phyloP scores from a whole-genome alignment of 1,139 yeast species.

The Casaregolazyma lundiana region DNA sequence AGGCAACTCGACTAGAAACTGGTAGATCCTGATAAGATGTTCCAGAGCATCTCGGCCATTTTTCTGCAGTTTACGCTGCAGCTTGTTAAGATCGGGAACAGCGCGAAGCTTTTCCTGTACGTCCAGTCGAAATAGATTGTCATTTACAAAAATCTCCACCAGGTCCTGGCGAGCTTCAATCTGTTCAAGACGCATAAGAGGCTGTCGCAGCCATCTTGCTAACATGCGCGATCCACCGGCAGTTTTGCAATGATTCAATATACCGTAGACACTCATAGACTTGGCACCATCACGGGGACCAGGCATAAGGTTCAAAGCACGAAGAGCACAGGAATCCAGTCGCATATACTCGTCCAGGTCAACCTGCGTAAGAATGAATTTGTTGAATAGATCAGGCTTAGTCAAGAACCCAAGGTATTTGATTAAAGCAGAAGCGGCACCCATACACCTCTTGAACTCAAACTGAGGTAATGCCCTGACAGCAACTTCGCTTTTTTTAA shows the following conservation, averaged over 20 bases:
- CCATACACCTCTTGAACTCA: slow-evolving; percentile 40
- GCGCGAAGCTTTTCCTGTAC: slow-evolving; percentile 63
- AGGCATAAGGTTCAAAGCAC: slow-evolving; percentile 84
- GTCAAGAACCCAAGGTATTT: slow-evolving; percentile 59
- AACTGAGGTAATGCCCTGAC: slow-evolving; percentile 59
- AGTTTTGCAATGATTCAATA: slow-evolving; percentile 82
- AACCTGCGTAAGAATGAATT: slow-evolving; percentile 56
- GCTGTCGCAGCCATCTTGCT: slow-evolving; percentile 95
- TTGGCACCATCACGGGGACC: slow-evolving; percentile 44
- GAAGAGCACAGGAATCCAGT: slow-evolving; percentile 83
- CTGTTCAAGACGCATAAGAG: slow-evolving; percentile 58
- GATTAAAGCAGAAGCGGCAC: slow-evolving; percentile 59
- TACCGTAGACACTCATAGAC: slow-evolving; percentile 68
- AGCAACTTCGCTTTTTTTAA: slow-evolving; percentile 40
- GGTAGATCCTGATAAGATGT: slow-evolving; percentile 88
- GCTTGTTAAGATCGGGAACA: slow-evolving; percentile 78
- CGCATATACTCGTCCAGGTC: slow-evolving; percentile 76
- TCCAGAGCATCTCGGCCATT: slow-evolving; percentile 51
- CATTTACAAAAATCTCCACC: slow-evolving; percentile 68
- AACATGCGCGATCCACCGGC: slow-evolving; percentile 79
- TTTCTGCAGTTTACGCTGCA: slow-evolving; percentile 59
- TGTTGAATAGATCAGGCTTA: slow-evolving; percentile 43
- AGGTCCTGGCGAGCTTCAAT: slow-evolving; percentile 67
- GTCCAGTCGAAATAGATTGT: slow-evolving; percentile 54
- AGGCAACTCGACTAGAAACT: slow-evolving; percentile 67